phyloP scores from a whole-genome alignment of 768 basidiomycete genomes.

The Lentinula detonsa region DNA sequence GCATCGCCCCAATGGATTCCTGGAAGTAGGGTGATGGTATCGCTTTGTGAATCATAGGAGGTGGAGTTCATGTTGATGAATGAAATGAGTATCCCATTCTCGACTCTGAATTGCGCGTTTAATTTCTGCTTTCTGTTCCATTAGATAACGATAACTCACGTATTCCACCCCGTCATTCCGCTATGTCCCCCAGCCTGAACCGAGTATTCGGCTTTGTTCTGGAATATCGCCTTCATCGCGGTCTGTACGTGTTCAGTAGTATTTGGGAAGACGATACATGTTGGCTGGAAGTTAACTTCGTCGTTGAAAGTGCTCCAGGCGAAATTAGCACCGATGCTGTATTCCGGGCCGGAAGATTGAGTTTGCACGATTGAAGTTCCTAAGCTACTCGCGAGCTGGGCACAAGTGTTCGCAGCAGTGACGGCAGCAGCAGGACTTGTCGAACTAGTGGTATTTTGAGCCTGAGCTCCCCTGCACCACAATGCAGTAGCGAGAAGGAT shows the following conservation, averaged over 20 bases:
- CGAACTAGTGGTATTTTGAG: neutral
- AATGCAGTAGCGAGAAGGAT: neutral
- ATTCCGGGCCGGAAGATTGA: neutral
- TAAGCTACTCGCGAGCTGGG: neutral
- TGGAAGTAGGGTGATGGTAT: conserved; percentile 6
- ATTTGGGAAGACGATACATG: conserved; percentile 16
- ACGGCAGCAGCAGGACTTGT: neutral
- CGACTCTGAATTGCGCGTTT: neutral
- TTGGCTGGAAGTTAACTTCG: conserved; percentile 7
- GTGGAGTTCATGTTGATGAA: conserved; percentile 7
- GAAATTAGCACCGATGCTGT: neutral
- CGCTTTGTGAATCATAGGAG: conserved; percentile 2
- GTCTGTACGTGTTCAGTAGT: conserved; percentile 11
- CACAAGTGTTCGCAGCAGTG: neutral
- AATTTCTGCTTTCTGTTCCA: neutral
- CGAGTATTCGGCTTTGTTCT: conserved; percentile 12
- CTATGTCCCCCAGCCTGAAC: conserved; percentile 19
- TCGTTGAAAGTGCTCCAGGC: conserved; percentile 15
- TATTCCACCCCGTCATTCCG: conserved; percentile 16
- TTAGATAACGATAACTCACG: neutral
- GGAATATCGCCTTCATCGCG: conserved; percentile 17
- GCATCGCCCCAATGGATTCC: conserved; percentile 8
- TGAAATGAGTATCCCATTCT: conserved; percentile 6
- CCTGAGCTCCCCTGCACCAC: neutral
- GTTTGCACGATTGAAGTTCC: neutral